phyloP scores from a whole-genome alignment of 108 stramenopile genomes.

The Skeletonema marinoi region DNA sequence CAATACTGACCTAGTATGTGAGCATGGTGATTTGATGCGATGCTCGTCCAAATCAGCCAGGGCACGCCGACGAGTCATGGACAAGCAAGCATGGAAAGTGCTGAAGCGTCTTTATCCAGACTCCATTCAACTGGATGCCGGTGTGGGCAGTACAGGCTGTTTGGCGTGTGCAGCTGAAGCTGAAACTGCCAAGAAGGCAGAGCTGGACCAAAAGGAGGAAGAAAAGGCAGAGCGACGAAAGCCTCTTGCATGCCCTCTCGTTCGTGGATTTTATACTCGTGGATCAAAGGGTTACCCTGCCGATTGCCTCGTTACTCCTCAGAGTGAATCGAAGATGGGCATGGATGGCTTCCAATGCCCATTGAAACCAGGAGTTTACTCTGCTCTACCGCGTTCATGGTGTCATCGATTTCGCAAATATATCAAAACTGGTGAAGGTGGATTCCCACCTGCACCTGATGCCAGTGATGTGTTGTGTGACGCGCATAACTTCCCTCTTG shows the following conservation, averaged over 20 bases:
- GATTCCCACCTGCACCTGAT: slow-evolving; percentile 70
- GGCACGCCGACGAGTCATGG: slow-evolving; percentile 75
- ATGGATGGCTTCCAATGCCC: slow-evolving; percentile 48
- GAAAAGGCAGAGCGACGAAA: slow-evolving; percentile 64
- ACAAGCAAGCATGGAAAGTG: slow-evolving; percentile 89
- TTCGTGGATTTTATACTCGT: slow-evolving; percentile 78
- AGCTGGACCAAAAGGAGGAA: slow-evolving; percentile 57
- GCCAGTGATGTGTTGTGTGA: slow-evolving; percentile 73
- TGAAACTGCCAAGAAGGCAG: slow-evolving; percentile 64
- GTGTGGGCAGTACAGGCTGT: slow-evolving; percentile 58
- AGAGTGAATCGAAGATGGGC: not conserved
- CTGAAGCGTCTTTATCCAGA: slow-evolving; percentile 85
- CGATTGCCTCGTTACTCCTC: slow-evolving; percentile 45
- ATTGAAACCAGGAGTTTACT: slow-evolving; percentile 65
- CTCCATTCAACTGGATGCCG: slow-evolving; percentile 57
- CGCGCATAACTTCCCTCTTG: slow-evolving; percentile 72
- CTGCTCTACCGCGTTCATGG: slow-evolving; percentile 77
- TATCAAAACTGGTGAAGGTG: slow-evolving; percentile 84
- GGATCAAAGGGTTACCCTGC: slow-evolving; percentile 62
- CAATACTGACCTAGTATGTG: slow-evolving; percentile 75
- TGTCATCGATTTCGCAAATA: slow-evolving; percentile 83
- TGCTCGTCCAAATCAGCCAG: slow-evolving; percentile 66
- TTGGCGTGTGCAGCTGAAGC: slow-evolving; percentile 72
- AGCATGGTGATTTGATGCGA: slow-evolving; percentile 46
- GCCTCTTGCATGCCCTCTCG: slow-evolving; percentile 65